Evolutionary conservation across 495 filamentous ascomycete species (phyloP), one percentile per base, ranked within the genome.

Genomic region (Neurospora sp.): DNA sequence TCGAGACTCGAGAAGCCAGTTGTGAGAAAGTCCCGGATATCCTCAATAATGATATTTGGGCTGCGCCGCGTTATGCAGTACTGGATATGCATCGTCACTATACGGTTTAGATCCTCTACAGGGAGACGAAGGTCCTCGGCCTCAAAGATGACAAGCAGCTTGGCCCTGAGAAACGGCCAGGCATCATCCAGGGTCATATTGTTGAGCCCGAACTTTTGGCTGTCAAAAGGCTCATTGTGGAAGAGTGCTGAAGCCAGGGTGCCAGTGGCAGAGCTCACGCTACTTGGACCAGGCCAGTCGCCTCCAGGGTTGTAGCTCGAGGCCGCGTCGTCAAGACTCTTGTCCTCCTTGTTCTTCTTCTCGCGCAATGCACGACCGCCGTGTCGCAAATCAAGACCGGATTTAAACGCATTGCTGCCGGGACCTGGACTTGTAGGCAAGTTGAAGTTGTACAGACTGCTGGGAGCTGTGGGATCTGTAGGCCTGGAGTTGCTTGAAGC

Each of bases 101-200:
- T 87, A 60, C 91, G 89, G 79, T 99, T 99, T 74, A 98, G 88
- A 77, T 98, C 96, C 79, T 99, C 96, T 20, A 99, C 92, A 0
- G 95, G 94, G 62, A 95, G 87, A 16, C 93, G 88, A 6, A 97
- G 86, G 75, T 97, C 93, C 77, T 98, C 96, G 11, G 93, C 95
- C 76, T 97, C 93, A 78, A 99, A 99, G 16, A 98, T 90, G 69
- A 93, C 89, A 12, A 98, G 85, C n/a, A 98, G 79, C 74, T 93
- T 94, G 0, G 92, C 91, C 76, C 95, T 96, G n/a, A 99, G 82
- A 73, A 93, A 92, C 35, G 95, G 93, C 96, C 96, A 99, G 8
- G 94, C 95, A 79, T 98, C 94, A 76, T 99, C 96, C 1, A 91
- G 86, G 6, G 88, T 89, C 90, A 97, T 91, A 76, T 93, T 93